A percentile compares a stretch with the other conserved stretches of the same genome.
phyloP scores from a whole-genome alignment of 2,329 filamentous ascomycete species.

The Westerdykella sp. region DNA sequence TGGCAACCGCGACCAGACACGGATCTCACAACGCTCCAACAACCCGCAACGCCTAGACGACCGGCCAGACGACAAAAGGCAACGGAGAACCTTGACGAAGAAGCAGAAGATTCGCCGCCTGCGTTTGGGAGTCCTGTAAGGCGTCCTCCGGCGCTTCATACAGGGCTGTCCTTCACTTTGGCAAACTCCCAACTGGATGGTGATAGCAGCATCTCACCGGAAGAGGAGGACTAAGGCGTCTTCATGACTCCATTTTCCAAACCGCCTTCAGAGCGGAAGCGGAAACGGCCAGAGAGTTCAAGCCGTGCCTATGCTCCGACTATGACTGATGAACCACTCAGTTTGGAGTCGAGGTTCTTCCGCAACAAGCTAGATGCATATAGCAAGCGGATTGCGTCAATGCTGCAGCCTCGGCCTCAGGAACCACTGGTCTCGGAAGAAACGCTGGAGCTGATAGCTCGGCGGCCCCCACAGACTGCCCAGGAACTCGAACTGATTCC shows the following conservation, averaged over 20 bases:
- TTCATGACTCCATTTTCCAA: slow-evolving; percentile 10
- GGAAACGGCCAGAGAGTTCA: slow-evolving; percentile 19
- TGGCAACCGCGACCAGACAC: neutral
- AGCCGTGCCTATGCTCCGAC: neutral
- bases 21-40: too few relatives aligned
- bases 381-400: slow-evolving; percentile 20
- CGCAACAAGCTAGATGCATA: slow-evolving; percentile 27
- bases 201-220: neutral
- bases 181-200: slow-evolving; percentile 18
- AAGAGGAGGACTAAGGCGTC: slow-evolving; percentile 11
- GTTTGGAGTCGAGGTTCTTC: slow-evolving; percentile 12
- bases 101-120: slow-evolving; percentile 14
- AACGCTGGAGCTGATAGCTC: slow-evolving; percentile 19
- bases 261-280: slow-evolving; percentile 16
- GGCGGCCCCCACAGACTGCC: slow-evolving; percentile 12
- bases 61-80: neutral
- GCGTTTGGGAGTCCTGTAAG: slow-evolving; percentile 16
- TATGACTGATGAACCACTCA: neutral
- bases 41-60: slow-evolving; percentile 2
- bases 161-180: slow-evolving; percentile 15
- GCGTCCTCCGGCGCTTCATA: slow-evolving; percentile 11
- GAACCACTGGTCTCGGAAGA: slow-evolving; percentile 15
- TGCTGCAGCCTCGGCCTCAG: slow-evolving; percentile 4
- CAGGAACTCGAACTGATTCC: slow-evolving; percentile 22
- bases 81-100: neutral